Evolutionary conservation across 2,329 filamentous ascomycete species (phyloP).

Genomic region (Teratosphaeria viscida): DNA sequence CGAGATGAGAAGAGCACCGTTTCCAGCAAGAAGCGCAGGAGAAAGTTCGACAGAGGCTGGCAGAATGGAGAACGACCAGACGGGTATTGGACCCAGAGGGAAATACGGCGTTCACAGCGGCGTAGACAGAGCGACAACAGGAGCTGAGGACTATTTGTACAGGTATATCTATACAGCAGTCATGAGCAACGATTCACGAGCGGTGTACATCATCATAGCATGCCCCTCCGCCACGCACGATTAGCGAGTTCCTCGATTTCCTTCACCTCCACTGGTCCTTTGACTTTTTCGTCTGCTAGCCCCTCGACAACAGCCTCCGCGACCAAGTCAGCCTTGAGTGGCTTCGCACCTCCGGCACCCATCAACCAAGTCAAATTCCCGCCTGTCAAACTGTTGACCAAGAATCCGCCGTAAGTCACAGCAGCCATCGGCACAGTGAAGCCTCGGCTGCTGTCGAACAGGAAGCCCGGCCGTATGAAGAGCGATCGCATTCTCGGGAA

Average conservation of each 20-base stretch:
- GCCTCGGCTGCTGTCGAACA: constrained; percentile 75
- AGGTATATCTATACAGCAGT: background rate
- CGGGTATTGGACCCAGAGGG: constrained; percentile 22
- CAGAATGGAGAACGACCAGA: constrained; percentile 26
- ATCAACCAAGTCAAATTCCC: constrained; percentile 66
- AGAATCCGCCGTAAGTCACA: constrained; percentile 60
- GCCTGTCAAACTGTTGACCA: constrained; percentile 68
- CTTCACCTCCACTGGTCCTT: constrained; percentile 65
- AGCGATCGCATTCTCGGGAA: constrained; percentile 69
- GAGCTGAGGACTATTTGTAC: background rate
- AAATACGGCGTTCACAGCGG: constrained; percentile 13
- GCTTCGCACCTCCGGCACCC: constrained; percentile 75
- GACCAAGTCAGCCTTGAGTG: constrained; percentile 75
- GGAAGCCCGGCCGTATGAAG: constrained; percentile 75
- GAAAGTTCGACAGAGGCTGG: constrained; percentile 21
- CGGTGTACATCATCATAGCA: constrained; percentile 51
- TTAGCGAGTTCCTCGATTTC: constrained; percentile 73
- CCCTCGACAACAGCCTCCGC: constrained; percentile 86
- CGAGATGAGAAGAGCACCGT: background rate
- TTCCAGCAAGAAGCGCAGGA: constrained; percentile 5
- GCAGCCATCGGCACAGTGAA: constrained; percentile 80
- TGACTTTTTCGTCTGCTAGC: constrained; percentile 59
- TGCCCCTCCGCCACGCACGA: constrained; percentile 78
- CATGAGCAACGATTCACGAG: background rate
- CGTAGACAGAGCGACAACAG: background rate